Base-by-base conservation (phyloP, 1,139 yeast genomes). In the Kodamaea suecica region DNA sequence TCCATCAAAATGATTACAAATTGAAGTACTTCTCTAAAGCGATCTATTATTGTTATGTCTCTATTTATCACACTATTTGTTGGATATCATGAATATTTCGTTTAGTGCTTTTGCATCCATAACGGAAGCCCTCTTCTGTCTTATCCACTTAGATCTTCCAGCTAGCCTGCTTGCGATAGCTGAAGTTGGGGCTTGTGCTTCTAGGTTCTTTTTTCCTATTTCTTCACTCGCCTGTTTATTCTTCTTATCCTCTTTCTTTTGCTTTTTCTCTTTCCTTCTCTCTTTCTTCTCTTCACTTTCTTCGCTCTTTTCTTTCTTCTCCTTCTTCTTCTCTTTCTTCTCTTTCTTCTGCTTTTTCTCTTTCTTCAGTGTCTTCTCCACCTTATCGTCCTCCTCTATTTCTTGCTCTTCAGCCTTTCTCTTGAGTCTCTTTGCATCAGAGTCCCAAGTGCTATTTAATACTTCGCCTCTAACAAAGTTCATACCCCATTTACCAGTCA, bases 1-100 rank as follows among this genome's bases (percentile, higher is more conserved):
- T n/a, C n/a, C n/a, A n/a, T n/a, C n/a, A n/a, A n/a, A n/a, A n/a
- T n/a, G n/a, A n/a, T n/a, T n/a, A n/a, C n/a, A n/a, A n/a, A n/a
- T n/a, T n/a, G n/a, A n/a, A n/a, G n/a, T n/a, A n/a, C n/a, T 23
- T 23, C n/a, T 17, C 12, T 12, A 19, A 16, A 9, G 27, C 14
- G n/a, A 13, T 27, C 51, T 30, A 13, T 24, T 13, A 29, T 16
- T 26, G 16, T 15, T 26, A 23, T 23, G 13, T 12, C n/a, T 23
- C 17, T 29, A n/a, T n/a, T n/a, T n/a, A n/a, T n/a, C n/a, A n/a
- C n/a, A n/a, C n/a, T 20, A 33, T 4, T 37, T 37, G 42, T 64
- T 73, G 40, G 84, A 68, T 32, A 86, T 78, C 97, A 90, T 90
- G 56, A 90, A 84, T 40, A 90, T 90, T 59, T 90, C 97, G 49